Evolutionary conservation across 495 filamentous ascomycete species (phyloP).

Genomic region (Clohesyomyces aquaticus): DNA sequence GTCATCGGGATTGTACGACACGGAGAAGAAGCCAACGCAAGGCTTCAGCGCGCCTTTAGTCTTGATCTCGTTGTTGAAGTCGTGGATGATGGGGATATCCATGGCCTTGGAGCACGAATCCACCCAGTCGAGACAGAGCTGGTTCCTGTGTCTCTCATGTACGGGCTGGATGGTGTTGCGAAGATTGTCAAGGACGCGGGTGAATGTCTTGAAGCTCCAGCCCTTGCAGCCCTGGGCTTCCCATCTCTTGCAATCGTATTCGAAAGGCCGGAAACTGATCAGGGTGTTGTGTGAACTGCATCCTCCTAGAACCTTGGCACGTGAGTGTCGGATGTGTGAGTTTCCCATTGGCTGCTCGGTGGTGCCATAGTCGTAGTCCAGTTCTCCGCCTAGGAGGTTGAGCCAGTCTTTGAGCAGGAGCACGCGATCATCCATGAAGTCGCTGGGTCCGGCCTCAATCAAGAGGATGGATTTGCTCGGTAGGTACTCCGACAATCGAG

Average conservation of each 20-base stretch:
- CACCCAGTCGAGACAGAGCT: constrained; percentile 83
- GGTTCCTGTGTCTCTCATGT: constrained; percentile 74
- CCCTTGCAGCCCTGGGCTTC: constrained; percentile 70
- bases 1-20: constrained; percentile 81
- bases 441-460: constrained; percentile 52
- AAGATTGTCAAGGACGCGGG: constrained; percentile 71
- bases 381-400: constrained; percentile 73
- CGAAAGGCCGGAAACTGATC: constrained; percentile 82
- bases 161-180: constrained; percentile 81
- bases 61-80: constrained; percentile 80
- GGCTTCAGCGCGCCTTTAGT: constrained; percentile 67
- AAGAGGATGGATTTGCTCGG: constrained; percentile 49
- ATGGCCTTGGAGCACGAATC: constrained; percentile 71
- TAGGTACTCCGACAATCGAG: constrained; percentile 57
- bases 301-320: constrained; percentile 82
- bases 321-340: constrained; percentile 80
- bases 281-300: constrained; percentile 88
- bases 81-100: constrained; percentile 72
- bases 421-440: constrained; percentile 69
- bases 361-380: constrained; percentile 87
- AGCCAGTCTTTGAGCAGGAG: constrained; percentile 82
- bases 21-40: constrained; percentile 81
- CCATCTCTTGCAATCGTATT: constrained; percentile 78
- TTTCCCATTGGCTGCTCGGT: constrained; percentile 78
- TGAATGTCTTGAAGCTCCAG: constrained; percentile 80